Evolutionary conservation across 345 rosid species (phyloP).

Genomic region (Populus simonii): DNA sequence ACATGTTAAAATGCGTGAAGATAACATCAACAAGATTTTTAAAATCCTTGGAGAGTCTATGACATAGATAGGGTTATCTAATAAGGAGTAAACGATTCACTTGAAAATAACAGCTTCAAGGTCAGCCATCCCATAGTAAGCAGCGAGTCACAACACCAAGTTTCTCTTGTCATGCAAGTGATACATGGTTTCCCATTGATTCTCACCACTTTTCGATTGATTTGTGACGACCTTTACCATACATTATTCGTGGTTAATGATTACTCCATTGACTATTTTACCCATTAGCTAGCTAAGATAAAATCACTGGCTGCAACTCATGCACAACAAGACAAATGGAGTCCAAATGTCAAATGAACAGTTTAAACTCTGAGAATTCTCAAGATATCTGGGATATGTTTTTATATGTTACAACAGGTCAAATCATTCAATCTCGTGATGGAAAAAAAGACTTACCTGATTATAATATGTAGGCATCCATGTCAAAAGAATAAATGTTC

Average conservation of each 20-base stretch:
- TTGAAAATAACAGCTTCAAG: neutral
- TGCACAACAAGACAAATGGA: neutral
- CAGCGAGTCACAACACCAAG: neutral
- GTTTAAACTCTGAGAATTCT: neutral
- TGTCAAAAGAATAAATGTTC: constrained; percentile 88
- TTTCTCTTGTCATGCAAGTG: neutral
- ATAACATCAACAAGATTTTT: neutral
- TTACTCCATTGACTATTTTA: neutral
- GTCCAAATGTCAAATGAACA: neutral
- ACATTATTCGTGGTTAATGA: neutral
- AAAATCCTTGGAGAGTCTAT: neutral
- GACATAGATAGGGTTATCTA: neutral
- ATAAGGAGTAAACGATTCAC: neutral
- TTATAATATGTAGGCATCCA: constrained; percentile 98
- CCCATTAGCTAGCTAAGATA: neutral
- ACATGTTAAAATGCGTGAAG: neutral
- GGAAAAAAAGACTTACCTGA: constrained; percentile 49
- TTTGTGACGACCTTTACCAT: neutral
- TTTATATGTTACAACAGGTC: neutral
- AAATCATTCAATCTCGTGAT: neutral
- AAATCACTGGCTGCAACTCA: neutral
- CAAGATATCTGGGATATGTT: neutral
- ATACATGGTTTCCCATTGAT: neutral
- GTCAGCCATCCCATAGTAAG: neutral
- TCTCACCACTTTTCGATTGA: neutral